Conservation (phyloP, 148 eudicot genomes). For the Talinum fruticosum region DNA sequence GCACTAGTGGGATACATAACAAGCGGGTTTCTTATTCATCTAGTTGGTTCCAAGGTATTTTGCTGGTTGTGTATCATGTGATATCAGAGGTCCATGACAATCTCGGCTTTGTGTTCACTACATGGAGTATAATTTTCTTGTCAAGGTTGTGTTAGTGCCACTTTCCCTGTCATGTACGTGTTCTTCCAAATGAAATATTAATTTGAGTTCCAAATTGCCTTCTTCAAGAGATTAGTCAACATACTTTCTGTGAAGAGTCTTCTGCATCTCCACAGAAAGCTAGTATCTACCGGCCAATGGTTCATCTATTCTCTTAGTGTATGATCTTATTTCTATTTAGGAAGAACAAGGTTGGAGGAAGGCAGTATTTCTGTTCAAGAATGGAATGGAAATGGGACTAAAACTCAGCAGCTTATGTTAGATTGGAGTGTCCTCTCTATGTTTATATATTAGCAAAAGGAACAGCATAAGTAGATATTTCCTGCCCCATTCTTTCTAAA, state of each 20-base stretch:
- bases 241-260: not conserved
- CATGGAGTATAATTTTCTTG: not conserved
- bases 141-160: not conserved
- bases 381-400: not conserved
- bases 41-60: slow-evolving; percentile 33
- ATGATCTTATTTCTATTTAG: not conserved
- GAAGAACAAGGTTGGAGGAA: not conserved
- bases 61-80: not conserved
- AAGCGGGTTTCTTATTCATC: slow-evolving; percentile 32
- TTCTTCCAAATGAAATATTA: not conserved
- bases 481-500: not conserved
- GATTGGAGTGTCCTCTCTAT: not conserved
- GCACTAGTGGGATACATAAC: slow-evolving; percentile 28
- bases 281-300: not conserved
- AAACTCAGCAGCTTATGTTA: not conserved
- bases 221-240: not conserved
- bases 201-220: not conserved
- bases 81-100: not conserved
- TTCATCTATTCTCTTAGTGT: not conserved
- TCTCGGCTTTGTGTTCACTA: not conserved
- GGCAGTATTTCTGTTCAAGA: not conserved
- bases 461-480: not conserved
- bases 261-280: no score
- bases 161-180: not conserved
- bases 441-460: not conserved